Conservation (phyloP, 192 early-diverging fungal species). For the Gaertneriomyces semiglobifer region DNA sequence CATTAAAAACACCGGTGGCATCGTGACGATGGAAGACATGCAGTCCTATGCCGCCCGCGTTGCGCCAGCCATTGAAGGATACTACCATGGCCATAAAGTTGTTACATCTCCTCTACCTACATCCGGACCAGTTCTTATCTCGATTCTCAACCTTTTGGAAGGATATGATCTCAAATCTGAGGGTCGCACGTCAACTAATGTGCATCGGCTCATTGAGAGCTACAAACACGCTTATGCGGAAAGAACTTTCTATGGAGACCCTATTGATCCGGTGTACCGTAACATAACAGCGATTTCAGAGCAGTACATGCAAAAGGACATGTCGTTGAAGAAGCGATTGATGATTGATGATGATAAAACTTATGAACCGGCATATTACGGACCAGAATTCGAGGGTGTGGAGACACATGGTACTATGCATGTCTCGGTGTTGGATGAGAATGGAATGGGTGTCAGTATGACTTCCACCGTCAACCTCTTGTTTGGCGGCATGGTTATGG, state of each 20-base stretch:
- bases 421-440: constrained; percentile 71
- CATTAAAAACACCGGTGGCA: constrained; percentile 64
- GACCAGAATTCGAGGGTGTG: constrained; percentile 69
- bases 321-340: constrained; percentile 57
- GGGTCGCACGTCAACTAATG: constrained; percentile 59
- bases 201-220: constrained; percentile 82
- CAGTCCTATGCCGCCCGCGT: constrained; percentile 59
- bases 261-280: constrained; percentile 47
- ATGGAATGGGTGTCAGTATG: constrained; percentile 75
- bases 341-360: constrained; percentile 74
- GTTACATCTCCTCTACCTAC: constrained; percentile 71
- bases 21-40: constrained; percentile 75
- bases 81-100: constrained; percentile 76
- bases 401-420: constrained; percentile 91
- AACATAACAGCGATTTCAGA: constrained; percentile 57
- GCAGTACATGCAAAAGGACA: constrained; percentile 67
- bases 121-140: constrained; percentile 73
- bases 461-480: constrained; percentile 86
- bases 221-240: constrained; percentile 84
- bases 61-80: constrained; percentile 57
- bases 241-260: constrained; percentile 78
- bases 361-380: constrained; percentile 70
- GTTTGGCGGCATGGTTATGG: constrained; percentile 86
- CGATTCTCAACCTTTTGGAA: constrained; percentile 85
- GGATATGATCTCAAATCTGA: constrained; percentile 64